Base-by-base conservation (phyloP, 2,329 filamentous ascomycete species). In the Blastomyces gilchristii region DNA sequence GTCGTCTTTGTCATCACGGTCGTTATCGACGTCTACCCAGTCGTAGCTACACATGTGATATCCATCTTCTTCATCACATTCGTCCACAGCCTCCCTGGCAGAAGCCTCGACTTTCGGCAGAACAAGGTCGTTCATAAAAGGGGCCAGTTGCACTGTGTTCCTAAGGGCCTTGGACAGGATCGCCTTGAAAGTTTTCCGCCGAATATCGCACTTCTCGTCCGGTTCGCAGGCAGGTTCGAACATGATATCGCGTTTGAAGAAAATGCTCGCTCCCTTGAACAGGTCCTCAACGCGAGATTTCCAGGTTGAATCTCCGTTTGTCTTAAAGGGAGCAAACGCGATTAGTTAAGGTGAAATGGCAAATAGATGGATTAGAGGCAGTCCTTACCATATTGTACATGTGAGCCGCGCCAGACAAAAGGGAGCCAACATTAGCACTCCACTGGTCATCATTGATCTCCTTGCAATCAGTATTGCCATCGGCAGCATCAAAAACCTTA, bases 151-250 rank as follows among this genome's bases (percentile, higher is more conserved):
- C 7, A 80, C 75, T 1, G 83, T 81, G 22, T 76, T 77, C 0
- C 83, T 80, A 71, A 87, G 75, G 84, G 87, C 91, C 54, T 88
- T 85, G 34, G 84, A 76, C 34, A 90, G 78, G 73, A 90, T 91
- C 12, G 86, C 88, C 76, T 91, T 91, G 83, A 91, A 91, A 58
- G 82, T 85, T 69, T 82, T 82, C 76, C 91, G 87, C 73, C 91
- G 88, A 66, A 80, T 80, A 76, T 90, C 83, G 79, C 89, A 92
- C 34, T 78, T 79, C 62, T 77, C 75, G 63, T 74, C 74, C 8
- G 74, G 75, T 76, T 91, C 88, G 76, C 89, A 92, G 39, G 83
- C 82, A 65, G 80, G 79, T 75, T 91, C 88, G 69, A 80, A 83
- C 72, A 89, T 81, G 71, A 90, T 75, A 69, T 82, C 78, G 22